Base-by-base conservation (phyloP, 2,329 filamentous ascomycete genomes). In the Monascus ruber region DNA sequence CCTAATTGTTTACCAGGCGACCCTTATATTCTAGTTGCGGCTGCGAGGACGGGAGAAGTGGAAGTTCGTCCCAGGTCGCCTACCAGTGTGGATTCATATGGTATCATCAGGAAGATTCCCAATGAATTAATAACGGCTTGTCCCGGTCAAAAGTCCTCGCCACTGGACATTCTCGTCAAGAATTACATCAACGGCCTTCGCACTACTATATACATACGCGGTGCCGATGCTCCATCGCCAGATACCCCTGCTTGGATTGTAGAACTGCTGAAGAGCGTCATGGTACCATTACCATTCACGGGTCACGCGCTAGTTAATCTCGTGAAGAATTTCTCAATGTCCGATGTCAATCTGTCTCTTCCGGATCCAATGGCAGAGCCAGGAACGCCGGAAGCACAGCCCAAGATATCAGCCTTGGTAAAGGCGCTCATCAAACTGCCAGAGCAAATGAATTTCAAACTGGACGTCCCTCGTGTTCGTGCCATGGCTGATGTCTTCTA, bases 251-350 rank as follows among this genome's bases (percentile, higher is more conserved):
- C 71, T 34, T 98, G 91, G 91, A 74, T 95, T 35, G 74, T 76
- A 9, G 78, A 88, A 37, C 72, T 98, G 24, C 68, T 96, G 31
- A 79, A 80, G 34, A 86, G 83, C 49, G 76, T 96, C 38, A 88
- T 81, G 0, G 72, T 96, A 1, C 87, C 88, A 3, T 69, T 96
- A 5, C 83, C 86, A 5, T 83, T 96, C 45, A 85, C 86, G 0
- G 86, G 86, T 4, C 77, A 80, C 42, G 80, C 80, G 0, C 81
- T 95, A 51, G 86, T 87, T 47, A 79, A 83, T 47, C 66, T 94
- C 10, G 83, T 98, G 56, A 82, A 81, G 49, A 89, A 91, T 50
- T 95, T 96, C 56, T 83, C 86, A 24, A 68, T 96, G 47, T 77
- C 79, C 2, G 76, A 95, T 55, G 85, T 93, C 32, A 79, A 93